These are phyloP conservation scores for Allantophomopsis lycopodina DNA, from an alignment of 2,329 filamentous ascomycete species.

Conservation along the genomic window DNA sequence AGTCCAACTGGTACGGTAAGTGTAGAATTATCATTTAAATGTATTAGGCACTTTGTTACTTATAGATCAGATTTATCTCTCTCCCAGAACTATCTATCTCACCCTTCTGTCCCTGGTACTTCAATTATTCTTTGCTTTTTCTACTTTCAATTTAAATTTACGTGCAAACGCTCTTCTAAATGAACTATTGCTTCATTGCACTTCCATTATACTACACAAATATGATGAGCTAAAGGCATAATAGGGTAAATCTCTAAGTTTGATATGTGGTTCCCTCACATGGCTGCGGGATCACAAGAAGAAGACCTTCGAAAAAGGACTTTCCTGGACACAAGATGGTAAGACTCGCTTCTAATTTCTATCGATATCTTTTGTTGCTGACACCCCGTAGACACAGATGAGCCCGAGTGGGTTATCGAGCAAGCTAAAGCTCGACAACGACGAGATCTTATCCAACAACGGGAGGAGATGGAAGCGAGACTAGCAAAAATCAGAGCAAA, in stretches of 20 bases:
- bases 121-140: too few species aligned
- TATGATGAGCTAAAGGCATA: conserved; percentile 2
- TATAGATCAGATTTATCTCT: too few species aligned
- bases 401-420: conserved; percentile 58
- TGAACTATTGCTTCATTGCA: background rate
- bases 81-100: too few species aligned
- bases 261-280: conserved; percentile 59
- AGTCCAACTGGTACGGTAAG: conserved; percentile 49
- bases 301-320: conserved; percentile 19
- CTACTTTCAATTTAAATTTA: too few species aligned
- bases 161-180: too few species aligned
- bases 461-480: conserved; percentile 44
- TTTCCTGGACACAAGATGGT: conserved; percentile 11
- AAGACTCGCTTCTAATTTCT: background rate
- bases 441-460: conserved; percentile 37
- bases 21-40: background rate
- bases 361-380: background rate
- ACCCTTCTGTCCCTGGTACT: too few species aligned
- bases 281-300: conserved; percentile 57
- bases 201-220: background rate
- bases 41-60: too few species aligned
- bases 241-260: conserved; percentile 56
- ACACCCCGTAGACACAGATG: conserved; percentile 29
- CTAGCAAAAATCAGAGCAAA: conserved; percentile 40
- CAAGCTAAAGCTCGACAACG: conserved; percentile 42